Conservation (phyloP, 2,329 filamentous ascomycete species). For the Polytolypa hystricis region DNA sequence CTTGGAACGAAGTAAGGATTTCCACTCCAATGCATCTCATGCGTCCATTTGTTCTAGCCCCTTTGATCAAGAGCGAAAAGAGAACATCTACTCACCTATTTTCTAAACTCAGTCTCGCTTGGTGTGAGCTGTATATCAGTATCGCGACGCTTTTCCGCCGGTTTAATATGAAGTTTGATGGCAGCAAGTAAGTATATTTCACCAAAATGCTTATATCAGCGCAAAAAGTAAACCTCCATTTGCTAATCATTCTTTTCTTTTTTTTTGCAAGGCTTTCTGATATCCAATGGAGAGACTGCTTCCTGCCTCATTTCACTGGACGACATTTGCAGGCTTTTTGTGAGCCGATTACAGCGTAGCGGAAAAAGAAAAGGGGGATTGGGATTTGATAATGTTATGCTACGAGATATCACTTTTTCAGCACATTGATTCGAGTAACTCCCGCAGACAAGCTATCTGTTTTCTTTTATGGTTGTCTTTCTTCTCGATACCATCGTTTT, state of each 20-base stretch:
- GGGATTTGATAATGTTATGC: too few species aligned
- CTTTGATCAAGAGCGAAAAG: background rate
- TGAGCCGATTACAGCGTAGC: background rate
- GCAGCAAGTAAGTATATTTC: background rate
- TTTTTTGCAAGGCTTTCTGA: background rate
- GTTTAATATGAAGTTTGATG: constrained; percentile 2
- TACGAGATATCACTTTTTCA: too few species aligned
- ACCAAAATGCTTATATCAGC: too few species aligned
- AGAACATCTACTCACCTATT: background rate
- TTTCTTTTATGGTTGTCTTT: too few species aligned
- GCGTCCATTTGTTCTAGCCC: background rate
- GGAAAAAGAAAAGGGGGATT: background rate
- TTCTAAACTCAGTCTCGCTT: background rate
- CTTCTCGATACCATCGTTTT: too few species aligned
- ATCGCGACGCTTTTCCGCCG: background rate
- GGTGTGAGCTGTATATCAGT: constrained; percentile 1
- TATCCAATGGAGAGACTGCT: background rate
- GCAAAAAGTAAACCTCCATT: background rate
- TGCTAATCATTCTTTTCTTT: background rate
- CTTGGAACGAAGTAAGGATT: constrained; percentile 21
- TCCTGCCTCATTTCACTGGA: background rate
- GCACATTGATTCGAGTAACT: too few species aligned
- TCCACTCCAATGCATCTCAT: background rate
- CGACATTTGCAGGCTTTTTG: constrained; percentile 1
- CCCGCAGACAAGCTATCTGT: too few species aligned